Percentiles rank a stretch among this genome's conserved stretches.
These are phyloP conservation scores for Solanum appendiculatum DNA, from an alignment of 257 asterid genomes.

Conservation along the genomic window DNA sequence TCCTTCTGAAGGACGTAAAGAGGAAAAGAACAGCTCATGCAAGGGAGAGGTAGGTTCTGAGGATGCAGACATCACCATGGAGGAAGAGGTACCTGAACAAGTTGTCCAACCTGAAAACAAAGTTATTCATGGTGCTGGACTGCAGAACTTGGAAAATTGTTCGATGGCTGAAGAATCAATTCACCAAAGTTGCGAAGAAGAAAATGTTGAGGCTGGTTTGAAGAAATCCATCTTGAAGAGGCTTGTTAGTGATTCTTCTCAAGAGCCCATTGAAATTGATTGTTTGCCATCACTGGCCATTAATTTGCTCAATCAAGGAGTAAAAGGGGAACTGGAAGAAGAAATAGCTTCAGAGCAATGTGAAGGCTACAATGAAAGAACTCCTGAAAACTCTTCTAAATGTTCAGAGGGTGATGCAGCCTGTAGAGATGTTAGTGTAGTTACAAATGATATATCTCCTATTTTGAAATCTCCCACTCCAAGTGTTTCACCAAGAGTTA, in stretches of 20 bases:
- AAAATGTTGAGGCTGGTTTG: not conserved
- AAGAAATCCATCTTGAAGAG: not conserved
- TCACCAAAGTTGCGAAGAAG: not conserved
- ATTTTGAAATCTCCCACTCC: slow-evolving; percentile 68
- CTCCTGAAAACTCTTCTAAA: slow-evolving; percentile 27
- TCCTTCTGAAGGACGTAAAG: slow-evolving; percentile 11
- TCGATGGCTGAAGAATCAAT: not conserved
- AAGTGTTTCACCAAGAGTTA: slow-evolving; percentile 74
- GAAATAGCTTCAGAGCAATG: slow-evolving; percentile 16
- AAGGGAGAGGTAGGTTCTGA: slow-evolving; percentile 23
- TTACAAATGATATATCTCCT: slow-evolving; percentile 34
- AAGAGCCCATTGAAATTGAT: slow-evolving; percentile 9
- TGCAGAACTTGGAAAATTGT: not conserved
- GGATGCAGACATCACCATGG: slow-evolving; percentile 70
- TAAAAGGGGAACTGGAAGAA: slow-evolving; percentile 8
- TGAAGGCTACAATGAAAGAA: slow-evolving; percentile 11
- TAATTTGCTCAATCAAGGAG: slow-evolving; percentile 8
- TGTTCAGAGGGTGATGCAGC: slow-evolving; percentile 21
- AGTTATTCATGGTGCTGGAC: not conserved
- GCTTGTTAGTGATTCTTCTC: slow-evolving; percentile 11
- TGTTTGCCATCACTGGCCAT: slow-evolving; percentile 7
- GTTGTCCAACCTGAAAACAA: slow-evolving; percentile 23
- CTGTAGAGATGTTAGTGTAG: slow-evolving; percentile 21
- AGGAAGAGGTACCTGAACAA: slow-evolving; percentile 35
- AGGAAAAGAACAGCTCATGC: slow-evolving; percentile 3